Evolutionary conservation across 2,329 filamentous ascomycete genomes (phyloP), one percentile per base, ranked within the genome.

Genomic region (Aspergillus candidus): DNA sequence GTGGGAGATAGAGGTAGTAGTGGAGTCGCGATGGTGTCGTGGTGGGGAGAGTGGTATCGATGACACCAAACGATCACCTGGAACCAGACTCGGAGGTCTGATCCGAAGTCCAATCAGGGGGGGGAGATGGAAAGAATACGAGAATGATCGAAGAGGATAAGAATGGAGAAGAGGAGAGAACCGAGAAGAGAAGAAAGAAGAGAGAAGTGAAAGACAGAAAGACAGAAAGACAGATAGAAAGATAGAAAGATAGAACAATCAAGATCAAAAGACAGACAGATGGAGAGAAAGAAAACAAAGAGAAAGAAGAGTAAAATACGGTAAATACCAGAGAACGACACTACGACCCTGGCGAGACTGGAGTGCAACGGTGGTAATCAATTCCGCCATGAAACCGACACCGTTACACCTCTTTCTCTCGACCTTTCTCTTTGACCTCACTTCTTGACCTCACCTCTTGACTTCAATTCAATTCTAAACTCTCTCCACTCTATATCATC

Each of bases 41-140:
- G 41, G 46, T 37, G 39, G 30, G 44, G 45, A 32, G 44, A 36
- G 15, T 41, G 46, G 43, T 33, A 46, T 36, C 32, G 44, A 40
- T 32, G 33, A 30, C 36, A 17, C 37, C 46, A 46, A 47, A 46
- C 50, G 22, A 27, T 18, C 18, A 15, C 15, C 18, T 22, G 18
- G 18, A 22, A 22, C 18, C 18, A 27, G 22, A 8, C 7, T 10
- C 22, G 22, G 7, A 8, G 22, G 22, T 8, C 40, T 53, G 57
- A 50, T 55, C 43, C 42, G 38, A 38, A 46, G 53, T 15, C 51
- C 49, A 51, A 51, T 46, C 42, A 12, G 17, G 40, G 38, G 39
- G 44, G 39, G 41, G 50, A 46, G 47, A 44, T 49, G 49, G 52
- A 47, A 43, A 36, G 41, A 32, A 48, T 38, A 42, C 27, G 13